These are phyloP conservation scores for Malassezia sympodialis DNA, from an alignment of 1,284 basidiomycete genomes.

Conservation along the genomic window DNA sequence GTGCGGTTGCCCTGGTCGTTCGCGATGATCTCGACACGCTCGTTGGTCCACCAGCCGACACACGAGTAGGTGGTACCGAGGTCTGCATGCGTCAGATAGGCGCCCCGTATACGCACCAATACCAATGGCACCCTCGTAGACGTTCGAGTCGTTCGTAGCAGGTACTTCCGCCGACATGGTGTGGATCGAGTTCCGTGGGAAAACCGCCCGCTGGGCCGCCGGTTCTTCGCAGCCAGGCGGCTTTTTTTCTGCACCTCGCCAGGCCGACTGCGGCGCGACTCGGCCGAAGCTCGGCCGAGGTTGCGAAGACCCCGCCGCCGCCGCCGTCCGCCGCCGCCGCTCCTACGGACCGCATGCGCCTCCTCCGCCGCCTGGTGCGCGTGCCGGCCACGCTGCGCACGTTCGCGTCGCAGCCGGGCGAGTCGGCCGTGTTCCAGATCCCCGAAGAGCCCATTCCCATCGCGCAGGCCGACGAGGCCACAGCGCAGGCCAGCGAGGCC, in stretches of 20 bases:
- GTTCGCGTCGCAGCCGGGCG: background rate
- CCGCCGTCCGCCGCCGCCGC: background rate
- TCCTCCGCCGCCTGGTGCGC: background rate
- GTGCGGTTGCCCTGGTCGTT: constrained; percentile 78
- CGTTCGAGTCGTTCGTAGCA: constrained; percentile 58
- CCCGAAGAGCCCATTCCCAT: constrained; percentile 15
- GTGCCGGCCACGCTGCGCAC: constrained; percentile 7
- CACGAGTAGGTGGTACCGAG: constrained; percentile 76
- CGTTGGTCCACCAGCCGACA: constrained; percentile 50
- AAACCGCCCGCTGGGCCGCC: background rate
- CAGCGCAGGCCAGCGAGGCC: background rate
- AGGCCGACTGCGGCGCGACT: constrained; percentile 9
- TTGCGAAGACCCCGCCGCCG: background rate
- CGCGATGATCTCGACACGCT: constrained; percentile 49
- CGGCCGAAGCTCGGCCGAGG: constrained; percentile 17
- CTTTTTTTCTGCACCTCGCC: constrained; percentile 1
- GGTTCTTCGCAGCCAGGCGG: constrained; percentile 9
- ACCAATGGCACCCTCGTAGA: constrained; percentile 91
- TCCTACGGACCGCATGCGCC: constrained; percentile 13
- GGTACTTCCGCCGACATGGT: constrained; percentile 46
- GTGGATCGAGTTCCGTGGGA: constrained; percentile 22
- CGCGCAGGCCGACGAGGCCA: constrained; percentile 5
- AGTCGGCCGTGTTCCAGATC: constrained; percentile 2
- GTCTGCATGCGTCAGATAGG: constrained; percentile 16
- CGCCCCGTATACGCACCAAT: constrained; percentile 55